These are phyloP conservation scores for Lycium barbarum DNA, from an alignment of 257 asterid genomes.

Conservation along the genomic window DNA sequence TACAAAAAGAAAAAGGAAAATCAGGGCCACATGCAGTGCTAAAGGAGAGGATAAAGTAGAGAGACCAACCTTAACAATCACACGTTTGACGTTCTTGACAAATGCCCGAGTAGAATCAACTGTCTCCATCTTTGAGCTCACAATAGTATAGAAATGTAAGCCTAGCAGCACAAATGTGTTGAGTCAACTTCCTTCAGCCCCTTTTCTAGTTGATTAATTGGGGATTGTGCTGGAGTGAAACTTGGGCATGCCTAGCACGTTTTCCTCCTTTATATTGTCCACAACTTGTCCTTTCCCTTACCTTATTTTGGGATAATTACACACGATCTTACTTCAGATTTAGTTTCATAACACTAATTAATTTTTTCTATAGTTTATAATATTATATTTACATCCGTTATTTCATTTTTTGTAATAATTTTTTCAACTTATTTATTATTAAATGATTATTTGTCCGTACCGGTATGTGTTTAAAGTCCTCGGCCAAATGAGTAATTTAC, in stretches of 20 bases:
- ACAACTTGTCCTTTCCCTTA: too few species aligned
- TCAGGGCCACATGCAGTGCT: neutral
- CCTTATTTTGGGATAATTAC: too few species aligned
- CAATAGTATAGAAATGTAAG: neutral
- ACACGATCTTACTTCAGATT: too few species aligned
- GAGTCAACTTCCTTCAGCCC: conserved; percentile 10
- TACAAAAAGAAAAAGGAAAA: neutral
- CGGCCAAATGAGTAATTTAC: too few species aligned
- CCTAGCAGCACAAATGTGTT: neutral
- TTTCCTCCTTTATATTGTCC: neutral
- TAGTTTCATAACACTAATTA: too few species aligned
- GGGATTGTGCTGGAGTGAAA: neutral
- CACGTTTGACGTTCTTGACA: conserved; percentile 22
- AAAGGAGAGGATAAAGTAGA: neutral
- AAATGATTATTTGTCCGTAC: too few species aligned
- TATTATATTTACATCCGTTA: too few species aligned
- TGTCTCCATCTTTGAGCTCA: conserved; percentile 12
- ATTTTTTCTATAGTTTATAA: too few species aligned
- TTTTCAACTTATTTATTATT: too few species aligned
- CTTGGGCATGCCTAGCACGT: conserved; percentile 1
- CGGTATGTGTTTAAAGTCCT: too few species aligned
- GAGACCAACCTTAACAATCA: conserved; percentile 13
- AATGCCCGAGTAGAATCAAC: conserved; percentile 17
- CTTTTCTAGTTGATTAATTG: neutral
- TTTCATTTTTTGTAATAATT: too few species aligned